Percentiles rank a stretch among this genome's conserved stretches.
phyloP scores from a whole-genome alignment of 2,329 filamentous ascomycete genomes.

The Passalora sequoiae region DNA sequence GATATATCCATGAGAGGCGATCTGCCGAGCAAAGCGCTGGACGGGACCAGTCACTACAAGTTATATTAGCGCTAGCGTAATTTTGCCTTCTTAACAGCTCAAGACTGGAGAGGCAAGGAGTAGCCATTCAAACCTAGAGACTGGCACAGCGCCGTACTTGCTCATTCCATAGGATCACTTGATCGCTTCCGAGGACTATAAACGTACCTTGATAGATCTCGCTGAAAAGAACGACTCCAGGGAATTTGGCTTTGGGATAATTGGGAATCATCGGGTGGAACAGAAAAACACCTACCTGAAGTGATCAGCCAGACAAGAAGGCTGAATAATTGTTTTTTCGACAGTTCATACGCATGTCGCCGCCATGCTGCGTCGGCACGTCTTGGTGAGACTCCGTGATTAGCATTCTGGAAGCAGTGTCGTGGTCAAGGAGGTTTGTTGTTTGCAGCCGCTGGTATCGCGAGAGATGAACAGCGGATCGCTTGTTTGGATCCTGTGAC shows the following conservation, averaged over 20 bases:
- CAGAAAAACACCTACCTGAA: conserved; percentile 68
- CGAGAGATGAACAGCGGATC: no score
- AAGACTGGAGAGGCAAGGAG: no score
- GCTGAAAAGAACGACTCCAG: conserved; percentile 80
- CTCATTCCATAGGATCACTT: no score
- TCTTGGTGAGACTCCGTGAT: conserved; percentile 56
- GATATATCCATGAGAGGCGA: conserved; percentile 88
- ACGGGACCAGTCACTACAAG: conserved; percentile 78
- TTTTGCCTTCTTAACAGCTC: no score
- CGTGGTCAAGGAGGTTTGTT: no score
- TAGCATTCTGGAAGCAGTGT: conserved; percentile 49
- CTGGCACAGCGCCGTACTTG: no score
- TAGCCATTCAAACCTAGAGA: no score
- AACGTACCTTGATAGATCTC: conserved; percentile 87
- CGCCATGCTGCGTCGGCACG: conserved; percentile 55
- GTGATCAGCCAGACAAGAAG: conserved; percentile 23
- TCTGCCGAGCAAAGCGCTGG: conserved; percentile 81
- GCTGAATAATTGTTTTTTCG: conserved; percentile 8
- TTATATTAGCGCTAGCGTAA: no score
- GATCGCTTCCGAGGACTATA: neutral
- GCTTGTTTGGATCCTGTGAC: no score
- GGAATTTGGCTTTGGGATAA: conserved; percentile 85
- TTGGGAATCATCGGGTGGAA: conserved; percentile 81
- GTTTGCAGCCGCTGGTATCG: no score
- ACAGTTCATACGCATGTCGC: conserved; percentile 51